Evolutionary conservation across 352 stramenopile species (phyloP), one percentile per base, ranked within the genome.

Genomic region (Phytophthora pseudosyringae): DNA sequence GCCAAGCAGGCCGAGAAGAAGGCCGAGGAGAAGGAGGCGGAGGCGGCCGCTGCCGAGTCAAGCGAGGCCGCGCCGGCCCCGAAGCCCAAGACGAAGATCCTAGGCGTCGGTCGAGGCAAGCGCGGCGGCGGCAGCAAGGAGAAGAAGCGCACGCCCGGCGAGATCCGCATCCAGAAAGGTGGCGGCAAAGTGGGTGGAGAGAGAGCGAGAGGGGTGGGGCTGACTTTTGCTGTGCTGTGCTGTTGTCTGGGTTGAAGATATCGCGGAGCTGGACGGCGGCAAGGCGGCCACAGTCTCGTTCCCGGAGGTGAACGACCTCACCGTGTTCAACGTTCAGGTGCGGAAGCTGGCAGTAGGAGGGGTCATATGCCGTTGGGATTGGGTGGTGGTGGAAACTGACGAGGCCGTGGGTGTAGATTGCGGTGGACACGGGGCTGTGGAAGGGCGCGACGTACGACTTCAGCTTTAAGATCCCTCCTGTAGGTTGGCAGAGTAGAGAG

Each of bases 141-240:
- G 60, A 95, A 97, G 81, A 95, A 98, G 73, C 92, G 96, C 62
- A 98, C 92, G 68, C 97, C 97, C 5, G 97, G 96, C 68, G 97
- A 99, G 80, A 99, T 99, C 78, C 91, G 97, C 47, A 99, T 99
- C 74, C 97, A 99, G 78, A 99, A 99, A 94, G 97, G 95, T 98
- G 45, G 4, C 31, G 6, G 18, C 21, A 41, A 11, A 51, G 9
- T 16, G 51, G 7, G 31, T 5, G 3, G 16, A n/a, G 33, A 1
- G 25, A 45, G 6, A 43, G 5, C 2, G 16, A 38, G 26, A 44
- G 31, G 7, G 31, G 11, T 54, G 43, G 3, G 15, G 9, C 16
- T 58, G 32, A 53, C 39, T 39, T 32, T 49, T 44, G 5, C 16
- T 45, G 9, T 44, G 31, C 28, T 40, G 6, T 58, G 25, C 40